phyloP scores from a whole-genome alignment of 768 basidiomycete species.

The Lactarius evosmus region DNA sequence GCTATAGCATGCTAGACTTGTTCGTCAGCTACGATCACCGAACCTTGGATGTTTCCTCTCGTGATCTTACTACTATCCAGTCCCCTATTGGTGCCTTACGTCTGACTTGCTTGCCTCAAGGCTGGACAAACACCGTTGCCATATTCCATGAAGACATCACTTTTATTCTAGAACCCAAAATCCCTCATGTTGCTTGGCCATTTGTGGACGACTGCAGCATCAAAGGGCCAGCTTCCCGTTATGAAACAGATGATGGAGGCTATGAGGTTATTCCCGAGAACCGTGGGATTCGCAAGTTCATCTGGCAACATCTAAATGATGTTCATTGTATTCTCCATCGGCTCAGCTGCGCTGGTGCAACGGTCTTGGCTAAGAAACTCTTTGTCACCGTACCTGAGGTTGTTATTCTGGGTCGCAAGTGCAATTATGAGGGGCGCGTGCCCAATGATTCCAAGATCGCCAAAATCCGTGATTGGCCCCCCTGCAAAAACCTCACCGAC shows the following conservation, averaged over 20 bases:
- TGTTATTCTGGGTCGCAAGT: constrained; percentile 37
- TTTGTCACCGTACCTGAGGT: background rate
- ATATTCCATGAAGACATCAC: background rate
- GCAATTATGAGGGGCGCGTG: constrained; percentile 36
- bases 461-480: constrained; percentile 33
- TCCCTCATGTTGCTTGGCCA: no score
- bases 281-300: background rate
- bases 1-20: background rate
- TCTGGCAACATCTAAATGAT: no score
- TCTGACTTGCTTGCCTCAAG: no score
- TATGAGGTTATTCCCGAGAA: background rate
- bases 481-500: constrained; percentile 25
- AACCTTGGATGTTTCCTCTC: background rate
- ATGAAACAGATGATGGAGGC: no score
- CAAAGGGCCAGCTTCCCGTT: background rate
- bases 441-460: constrained; percentile 32
- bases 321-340: constrained; percentile 4
- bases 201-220: background rate
- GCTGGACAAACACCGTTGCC: background rate
- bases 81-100: background rate
- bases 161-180: background rate
- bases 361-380: background rate
- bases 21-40: background rate
- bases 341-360: background rate
- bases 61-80: background rate